Evolutionary conservation across 2,329 filamentous ascomycete genomes (phyloP).

Genomic region (Trichothecium roseum): DNA sequence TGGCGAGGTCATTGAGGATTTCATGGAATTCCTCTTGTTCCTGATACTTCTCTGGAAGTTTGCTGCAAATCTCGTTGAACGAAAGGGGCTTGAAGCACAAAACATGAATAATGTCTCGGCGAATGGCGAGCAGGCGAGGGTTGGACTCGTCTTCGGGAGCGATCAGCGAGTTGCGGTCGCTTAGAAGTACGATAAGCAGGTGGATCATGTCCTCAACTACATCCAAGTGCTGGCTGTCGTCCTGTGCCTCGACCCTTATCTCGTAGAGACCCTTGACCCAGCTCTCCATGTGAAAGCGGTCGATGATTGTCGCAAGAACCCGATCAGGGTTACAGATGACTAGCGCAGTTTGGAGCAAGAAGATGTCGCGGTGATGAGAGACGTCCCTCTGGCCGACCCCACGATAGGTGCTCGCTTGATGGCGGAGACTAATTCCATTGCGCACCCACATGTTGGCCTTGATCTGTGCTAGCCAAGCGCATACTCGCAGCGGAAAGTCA

Average conservation of each 20-base stretch:
- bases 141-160: slow-evolving; percentile 55
- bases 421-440: slow-evolving; percentile 89
- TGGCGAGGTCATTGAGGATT: slow-evolving; percentile 78
- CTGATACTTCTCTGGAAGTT: slow-evolving; percentile 79
- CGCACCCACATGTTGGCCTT: slow-evolving; percentile 98
- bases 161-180: slow-evolving; percentile 74
- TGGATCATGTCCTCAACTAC: slow-evolving; percentile 95
- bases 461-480: slow-evolving; percentile 95
- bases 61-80: slow-evolving; percentile 80
- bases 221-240: slow-evolving; percentile 81
- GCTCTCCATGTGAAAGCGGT: slow-evolving; percentile 77
- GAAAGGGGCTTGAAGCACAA: slow-evolving; percentile 94
- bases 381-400: slow-evolving; percentile 85
- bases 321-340: slow-evolving; percentile 75
- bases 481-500: slow-evolving; percentile 86
- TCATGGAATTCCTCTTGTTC: slow-evolving; percentile 82
- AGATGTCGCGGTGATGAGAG: slow-evolving; percentile 88
- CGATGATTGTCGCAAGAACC: slow-evolving; percentile 80
- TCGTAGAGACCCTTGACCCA: slow-evolving; percentile 83
- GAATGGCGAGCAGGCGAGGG: slow-evolving; percentile 60
- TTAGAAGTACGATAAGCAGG: slow-evolving; percentile 80
- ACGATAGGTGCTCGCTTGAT: slow-evolving; percentile 89
- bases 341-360: slow-evolving; percentile 82
- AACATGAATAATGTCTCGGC: slow-evolving; percentile 84
- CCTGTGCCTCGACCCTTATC: slow-evolving; percentile 61